A percentile compares a stretch with the other conserved stretches of the same genome.
phyloP scores from a whole-genome alignment of 2,329 filamentous ascomycete genomes.

The Orbilia javanica region DNA sequence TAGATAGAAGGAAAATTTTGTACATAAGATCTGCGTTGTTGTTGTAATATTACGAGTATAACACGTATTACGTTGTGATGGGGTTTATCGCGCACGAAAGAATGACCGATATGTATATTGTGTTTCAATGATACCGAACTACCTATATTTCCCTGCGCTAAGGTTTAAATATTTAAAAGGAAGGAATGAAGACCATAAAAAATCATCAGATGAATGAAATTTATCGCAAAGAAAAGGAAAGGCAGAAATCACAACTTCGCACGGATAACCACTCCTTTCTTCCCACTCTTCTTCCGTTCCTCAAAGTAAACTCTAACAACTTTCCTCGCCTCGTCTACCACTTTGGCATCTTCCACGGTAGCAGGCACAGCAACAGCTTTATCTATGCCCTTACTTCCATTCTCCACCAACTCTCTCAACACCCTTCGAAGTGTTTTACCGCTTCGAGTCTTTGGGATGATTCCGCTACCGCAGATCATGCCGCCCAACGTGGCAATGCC shows the following conservation, averaged over 20 bases:
- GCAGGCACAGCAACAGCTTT: slow-evolving; percentile 80
- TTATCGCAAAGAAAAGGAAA: background rate
- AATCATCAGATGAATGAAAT: too few species aligned
- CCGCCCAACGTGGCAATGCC: slow-evolving; percentile 87
- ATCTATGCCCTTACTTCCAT: slow-evolving; percentile 79
- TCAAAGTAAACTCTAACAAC: slow-evolving; percentile 82
- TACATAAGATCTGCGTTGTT: background rate
- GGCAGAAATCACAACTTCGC: slow-evolving; percentile 66
- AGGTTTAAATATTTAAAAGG: background rate
- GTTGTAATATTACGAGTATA: background rate
- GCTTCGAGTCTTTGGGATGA: slow-evolving; percentile 92
- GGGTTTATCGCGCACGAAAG: background rate
- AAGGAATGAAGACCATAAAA: background rate
- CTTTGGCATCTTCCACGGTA: slow-evolving; percentile 84
- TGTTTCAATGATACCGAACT: background rate
- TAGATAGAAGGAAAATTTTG: background rate
- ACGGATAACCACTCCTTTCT: slow-evolving; percentile 62
- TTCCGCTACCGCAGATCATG: slow-evolving; percentile 81
- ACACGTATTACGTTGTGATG: slow-evolving; percentile 1
- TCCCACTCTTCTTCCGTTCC: slow-evolving; percentile 63
- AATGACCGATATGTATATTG: background rate
- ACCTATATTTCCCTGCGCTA: background rate
- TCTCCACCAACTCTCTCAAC: slow-evolving; percentile 84
- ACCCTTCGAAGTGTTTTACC: slow-evolving; percentile 90
- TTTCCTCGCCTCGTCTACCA: slow-evolving; percentile 78